phyloP scores from a whole-genome alignment of 1,284 basidiomycete genomes.

The Cutaneotrichosporon cavernicola region DNA sequence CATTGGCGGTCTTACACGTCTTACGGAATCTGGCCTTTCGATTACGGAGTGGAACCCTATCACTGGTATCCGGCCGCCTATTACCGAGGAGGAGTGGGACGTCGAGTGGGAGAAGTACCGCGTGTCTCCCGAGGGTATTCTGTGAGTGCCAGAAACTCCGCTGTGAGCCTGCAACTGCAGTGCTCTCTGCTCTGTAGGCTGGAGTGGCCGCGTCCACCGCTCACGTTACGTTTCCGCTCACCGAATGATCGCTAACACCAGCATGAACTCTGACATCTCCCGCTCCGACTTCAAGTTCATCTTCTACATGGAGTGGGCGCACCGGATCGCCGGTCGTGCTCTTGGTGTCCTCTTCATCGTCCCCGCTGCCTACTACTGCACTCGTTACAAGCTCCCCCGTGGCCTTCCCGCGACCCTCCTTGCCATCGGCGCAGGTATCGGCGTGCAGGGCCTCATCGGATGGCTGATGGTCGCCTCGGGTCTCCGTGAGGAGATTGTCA shows the following conservation, averaged over 20 bases:
- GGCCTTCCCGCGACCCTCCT: slow-evolving; percentile 65
- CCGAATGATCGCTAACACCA: slow-evolving; percentile 42
- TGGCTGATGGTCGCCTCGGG: slow-evolving; percentile 99
- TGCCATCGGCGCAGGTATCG: slow-evolving; percentile 75
- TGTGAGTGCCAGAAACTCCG: slow-evolving; percentile 61
- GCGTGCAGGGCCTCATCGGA: slow-evolving; percentile 82
- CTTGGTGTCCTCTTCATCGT: slow-evolving; percentile 77
- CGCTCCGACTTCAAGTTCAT: slow-evolving; percentile 93
- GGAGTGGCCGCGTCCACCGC: background rate
- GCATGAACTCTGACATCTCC: slow-evolving; percentile 82
- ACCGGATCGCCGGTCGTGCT: slow-evolving; percentile 87
- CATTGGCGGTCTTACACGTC: slow-evolving; percentile 91
- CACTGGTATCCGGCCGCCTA: slow-evolving; percentile 82
- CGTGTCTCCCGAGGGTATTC: slow-evolving; percentile 88
- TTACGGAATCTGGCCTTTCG: slow-evolving; percentile 95
- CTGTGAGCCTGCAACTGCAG: background rate
- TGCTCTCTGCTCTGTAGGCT: background rate
- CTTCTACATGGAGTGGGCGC: slow-evolving; percentile 98
- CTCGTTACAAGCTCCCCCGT: slow-evolving; percentile 66
- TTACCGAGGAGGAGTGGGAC: slow-evolving; percentile 75
- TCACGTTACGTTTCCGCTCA: background rate
- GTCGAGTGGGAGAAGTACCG: slow-evolving; percentile 94
- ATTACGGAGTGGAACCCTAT: slow-evolving; percentile 98
- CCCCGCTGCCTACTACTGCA: slow-evolving; percentile 74
- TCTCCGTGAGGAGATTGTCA: slow-evolving; percentile 76